A percentile compares a stretch with the other conserved stretches of the same genome.
Evolutionary conservation across 768 basidiomycete genomes (phyloP).

Genomic region (Boletus tylopilopsis): DNA sequence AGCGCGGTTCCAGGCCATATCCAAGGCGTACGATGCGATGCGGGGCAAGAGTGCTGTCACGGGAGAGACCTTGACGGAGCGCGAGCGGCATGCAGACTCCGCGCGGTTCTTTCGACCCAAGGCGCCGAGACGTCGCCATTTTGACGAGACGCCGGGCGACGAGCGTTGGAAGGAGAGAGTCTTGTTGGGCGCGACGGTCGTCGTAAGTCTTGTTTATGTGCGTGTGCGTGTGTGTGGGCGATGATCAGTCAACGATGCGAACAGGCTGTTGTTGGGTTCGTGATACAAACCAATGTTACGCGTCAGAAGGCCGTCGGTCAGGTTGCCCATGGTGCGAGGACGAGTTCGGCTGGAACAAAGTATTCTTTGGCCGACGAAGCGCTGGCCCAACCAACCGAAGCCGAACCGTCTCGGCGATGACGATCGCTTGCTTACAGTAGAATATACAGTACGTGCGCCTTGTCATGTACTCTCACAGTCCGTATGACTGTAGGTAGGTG

Average conservation of each 20-base stretch:
- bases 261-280: constrained; percentile 33
- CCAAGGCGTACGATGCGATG: constrained; percentile 62
- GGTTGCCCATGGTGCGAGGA: constrained; percentile 5
- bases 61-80: constrained; percentile 12
- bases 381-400: constrained; percentile 16
- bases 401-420: background rate
- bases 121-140: constrained; percentile 39
- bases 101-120: constrained; percentile 41
- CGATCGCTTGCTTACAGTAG: background rate
- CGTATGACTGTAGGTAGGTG: no score
- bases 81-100: constrained; percentile 30
- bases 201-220: constrained; percentile 35
- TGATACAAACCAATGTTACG: constrained; percentile 31
- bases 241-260: background rate
- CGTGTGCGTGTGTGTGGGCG: background rate
- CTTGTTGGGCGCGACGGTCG: constrained; percentile 50
- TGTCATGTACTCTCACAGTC: no score
- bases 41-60: constrained; percentile 41
- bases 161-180: constrained; percentile 67
- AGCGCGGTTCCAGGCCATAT: constrained; percentile 65
- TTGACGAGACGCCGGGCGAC: constrained; percentile 43
- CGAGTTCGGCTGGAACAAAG: constrained; percentile 1
- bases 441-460: no score
- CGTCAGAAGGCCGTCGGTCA: constrained; percentile 31
- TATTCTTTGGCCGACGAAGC: constrained; percentile 17